phyloP scores from a whole-genome alignment of 257 asterid genomes.

The Solanum pimpinellifolium region DNA sequence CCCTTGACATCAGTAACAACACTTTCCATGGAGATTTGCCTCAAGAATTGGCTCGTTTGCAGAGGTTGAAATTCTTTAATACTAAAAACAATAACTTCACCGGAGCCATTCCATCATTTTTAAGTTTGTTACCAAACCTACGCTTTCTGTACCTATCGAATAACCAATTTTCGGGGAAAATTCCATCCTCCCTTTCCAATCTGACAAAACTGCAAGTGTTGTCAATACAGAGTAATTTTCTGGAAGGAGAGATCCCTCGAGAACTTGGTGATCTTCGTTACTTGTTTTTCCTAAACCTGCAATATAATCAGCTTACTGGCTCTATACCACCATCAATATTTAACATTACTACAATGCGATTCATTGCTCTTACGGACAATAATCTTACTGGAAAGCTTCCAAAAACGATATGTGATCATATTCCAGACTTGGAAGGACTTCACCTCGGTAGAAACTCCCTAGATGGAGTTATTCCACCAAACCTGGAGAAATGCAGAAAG shows the following conservation, averaged over 20 bases:
- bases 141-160: too few relatives aligned
- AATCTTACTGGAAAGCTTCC: background rate
- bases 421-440: background rate
- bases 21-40: too few relatives aligned
- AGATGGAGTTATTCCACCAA: background rate
- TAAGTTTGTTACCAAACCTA: too few relatives aligned
- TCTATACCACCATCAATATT: background rate
- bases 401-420: background rate
- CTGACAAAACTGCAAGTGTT: background rate
- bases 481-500: background rate
- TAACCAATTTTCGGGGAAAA: background rate
- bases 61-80: too few relatives aligned
- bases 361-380: background rate
- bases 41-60: too few relatives aligned
- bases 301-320: background rate
- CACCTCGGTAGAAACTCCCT: background rate
- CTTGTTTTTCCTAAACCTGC: background rate
- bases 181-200: background rate
- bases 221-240: background rate
- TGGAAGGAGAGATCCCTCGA: background rate
- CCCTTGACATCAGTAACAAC: too few relatives aligned
- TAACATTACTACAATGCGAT: background rate
- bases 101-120: too few relatives aligned
- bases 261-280: background rate
- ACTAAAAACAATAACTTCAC: too few relatives aligned